Conservation (phyloP, 352 stramenopile genomes). For the Phytophthora chlamydospora region DNA sequence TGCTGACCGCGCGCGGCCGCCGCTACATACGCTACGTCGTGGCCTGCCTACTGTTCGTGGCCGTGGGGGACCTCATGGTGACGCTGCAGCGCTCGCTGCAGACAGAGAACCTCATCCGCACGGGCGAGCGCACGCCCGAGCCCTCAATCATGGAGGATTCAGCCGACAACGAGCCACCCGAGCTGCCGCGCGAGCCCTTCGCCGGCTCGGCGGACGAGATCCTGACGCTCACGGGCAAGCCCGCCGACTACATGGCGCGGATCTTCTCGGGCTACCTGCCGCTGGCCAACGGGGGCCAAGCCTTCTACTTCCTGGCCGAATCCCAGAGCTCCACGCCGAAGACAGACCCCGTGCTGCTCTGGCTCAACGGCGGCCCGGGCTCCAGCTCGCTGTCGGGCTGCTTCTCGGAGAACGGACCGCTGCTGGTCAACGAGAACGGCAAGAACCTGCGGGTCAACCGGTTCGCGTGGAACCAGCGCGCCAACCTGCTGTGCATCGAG, state of each 20-base stretch:
- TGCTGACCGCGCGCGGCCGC: conserved; percentile 26
- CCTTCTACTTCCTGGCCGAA: conserved; percentile 77
- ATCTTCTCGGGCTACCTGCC: conserved; percentile 70
- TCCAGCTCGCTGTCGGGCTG: conserved; percentile 62
- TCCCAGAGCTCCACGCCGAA: conserved; percentile 49
- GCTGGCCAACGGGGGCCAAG: conserved; percentile 56
- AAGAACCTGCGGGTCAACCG: conserved; percentile 49
- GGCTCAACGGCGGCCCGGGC: conserved; percentile 73
- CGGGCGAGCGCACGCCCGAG: conserved; percentile 6
- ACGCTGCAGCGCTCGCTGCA: conserved; percentile 38
- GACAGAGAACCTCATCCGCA: conserved; percentile 33
- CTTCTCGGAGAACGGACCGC: conserved; percentile 74
- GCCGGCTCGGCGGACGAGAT: conserved; percentile 57
- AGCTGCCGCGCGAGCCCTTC: conserved; percentile 25
- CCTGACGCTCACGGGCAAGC: conserved; percentile 44
- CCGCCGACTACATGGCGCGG: conserved; percentile 50
- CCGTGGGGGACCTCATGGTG: conserved; percentile 39
- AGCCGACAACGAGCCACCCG: conserved; percentile 14
- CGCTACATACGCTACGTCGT: conserved; percentile 36
- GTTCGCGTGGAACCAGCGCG: conserved; percentile 62
- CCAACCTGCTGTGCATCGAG: conserved; percentile 68
- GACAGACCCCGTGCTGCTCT: conserved; percentile 65
- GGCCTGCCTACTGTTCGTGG: conserved; percentile 34
- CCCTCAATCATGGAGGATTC: conserved; percentile 28
- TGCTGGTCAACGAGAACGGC: conserved; percentile 67